Base-by-base conservation (phyloP, 2,329 filamentous ascomycete species). In the Colletotrichum sp. region DNA sequence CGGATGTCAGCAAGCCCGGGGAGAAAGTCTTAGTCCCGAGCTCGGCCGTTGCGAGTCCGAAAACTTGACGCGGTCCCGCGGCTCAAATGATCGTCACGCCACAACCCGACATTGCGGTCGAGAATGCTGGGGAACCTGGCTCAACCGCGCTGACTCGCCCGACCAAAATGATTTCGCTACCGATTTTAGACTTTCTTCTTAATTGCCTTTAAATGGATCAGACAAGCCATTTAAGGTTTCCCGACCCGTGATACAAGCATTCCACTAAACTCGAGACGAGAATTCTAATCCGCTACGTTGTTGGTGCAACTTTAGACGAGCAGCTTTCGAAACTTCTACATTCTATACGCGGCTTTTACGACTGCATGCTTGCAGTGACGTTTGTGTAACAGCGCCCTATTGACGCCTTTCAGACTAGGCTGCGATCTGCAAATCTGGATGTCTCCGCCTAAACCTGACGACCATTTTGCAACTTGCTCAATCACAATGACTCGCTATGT, bases 41-140 rank as follows among this genome's bases (percentile, higher is more conserved):
- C 44, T 22, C 44, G 44, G n/a, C n/a, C n/a, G n/a, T 22, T 22
- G n/a, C 0, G 0, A 48, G 0, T 48, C n/a, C 44, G 6, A 48
- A 13, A 13, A 8, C 44, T 48, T 48, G 44, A 22, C 9, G 44
- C 44, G 39, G 39, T 10, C 9, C 18, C 18, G 39, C 39, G 44
- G n/a, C 44, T 48, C 44, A 8, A 48, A 22, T 22, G n/a, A 48
- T 48, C 44, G n/a, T 48, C 44, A 48, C 44, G 44, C 44, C 44
- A 48, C 44, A 48, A 22, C 44, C 44, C 44, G 44, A 48, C 10
- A 0, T 12, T 48, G n/a, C n/a, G n/a, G 44, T 48, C 44, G 44
- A 48, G 6, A 48, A 22, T 22, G 44, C 44, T 48, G n/a, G 44
- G 44, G 44, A 48, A 48, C 44, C 44, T 48, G 1, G 44, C 12